Evolutionary conservation across 2,329 filamentous ascomycete genomes (phyloP), one percentile per base, ranked within the genome.

Genomic region (Xylariaceae sp.): DNA sequence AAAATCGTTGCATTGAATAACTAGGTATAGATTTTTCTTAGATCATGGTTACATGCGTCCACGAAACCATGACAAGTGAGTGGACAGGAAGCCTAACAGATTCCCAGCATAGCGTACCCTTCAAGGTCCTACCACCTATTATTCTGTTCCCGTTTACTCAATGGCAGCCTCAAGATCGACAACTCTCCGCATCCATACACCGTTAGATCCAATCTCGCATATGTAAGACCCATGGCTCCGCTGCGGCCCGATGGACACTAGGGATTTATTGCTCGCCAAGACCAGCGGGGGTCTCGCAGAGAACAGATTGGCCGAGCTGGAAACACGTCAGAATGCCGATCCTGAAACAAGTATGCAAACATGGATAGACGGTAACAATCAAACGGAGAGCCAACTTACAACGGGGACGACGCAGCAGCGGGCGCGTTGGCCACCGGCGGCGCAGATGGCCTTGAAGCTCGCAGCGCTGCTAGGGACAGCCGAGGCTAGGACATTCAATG

Each of bases 331-430:
- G 52, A n/a, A 33, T 8, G 6, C 1, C 30, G 6, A 16, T 32
- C 2, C n/a, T n/a, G n/a, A n/a, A n/a, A n/a, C n/a, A 42, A 13
- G 29, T 20, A 23, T 15, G 23, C 23, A 4, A 8, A 11, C 8
- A 40, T 30, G 13, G 13, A 30, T 13, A 13, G 27, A 30, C 27
- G 13, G 36, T 5, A 2, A 1, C 10, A 1, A 16, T 4, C 5
- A 4, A 8, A 20, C 4, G 36, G 2, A 6, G 18, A 11, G n/a
- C 10, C 2, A 44, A 46, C 67, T 64, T 61, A 69, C 65, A 57
- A 82, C 69, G 29, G 79, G 79, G 30, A 82, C 40, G 32, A 75
- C 55, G 62, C 80, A 83, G 75, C 80, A 82, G 66, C 77, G 77
- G 53, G 78, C 78, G 50, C 74, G 74, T 67, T 80, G 75, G 51